Evolutionary conservation across 768 basidiomycete species (phyloP), one percentile per base, ranked within the genome.

Genomic region (Leccinum subtestaceum): DNA sequence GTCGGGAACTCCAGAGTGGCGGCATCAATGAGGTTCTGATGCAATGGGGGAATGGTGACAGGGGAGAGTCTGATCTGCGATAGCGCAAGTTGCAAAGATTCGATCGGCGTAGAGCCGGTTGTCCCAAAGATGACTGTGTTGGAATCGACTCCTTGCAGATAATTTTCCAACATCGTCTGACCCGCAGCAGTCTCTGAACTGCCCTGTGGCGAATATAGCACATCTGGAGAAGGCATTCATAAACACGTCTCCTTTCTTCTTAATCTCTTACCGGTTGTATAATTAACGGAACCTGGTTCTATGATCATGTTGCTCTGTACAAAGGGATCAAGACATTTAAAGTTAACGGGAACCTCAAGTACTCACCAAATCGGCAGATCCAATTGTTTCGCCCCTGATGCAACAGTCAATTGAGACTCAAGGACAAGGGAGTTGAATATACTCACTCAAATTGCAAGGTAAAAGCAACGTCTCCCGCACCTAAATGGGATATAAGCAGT

Each of bases 381-480:
- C 87, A 54, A 90, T 81, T 3, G 70, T 76, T 65, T 84, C 75
- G 50, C 71, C 76, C 63, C 81, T 84, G 34, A 32, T 50, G n/a
- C 13, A 21, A n/a, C 17, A 4, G 10, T 69, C 11, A 65, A 34
- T 40, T n/a, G 36, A 21, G 17, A 13, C n/a, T 17, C 23, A 19
- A 17, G 19, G 12, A 52, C 4, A 23, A 47, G 5, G 40, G 3
- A 9, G 8, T 21, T 38, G 46, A 57, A 55, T 10, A 36, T 34
- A 70, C 81, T 63, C 65, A 82, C 78, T 84, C 72, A 70, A 87
- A 89, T 59, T 77, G 71, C 38, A 89, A 72, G 4, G 72, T 69
- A 61, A 89, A 89, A 1, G 82, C 75, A 23, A 89, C 84, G 56
- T 89, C 87, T 0, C 84, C 86, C 3, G 82, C 82, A 9, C 82